Percentiles rank a stretch among this genome's conserved stretches.
phyloP scores from a whole-genome alignment of 225 moss, liverwort and hornwort genomes.

The Rhytidiadelphus loreus region DNA sequence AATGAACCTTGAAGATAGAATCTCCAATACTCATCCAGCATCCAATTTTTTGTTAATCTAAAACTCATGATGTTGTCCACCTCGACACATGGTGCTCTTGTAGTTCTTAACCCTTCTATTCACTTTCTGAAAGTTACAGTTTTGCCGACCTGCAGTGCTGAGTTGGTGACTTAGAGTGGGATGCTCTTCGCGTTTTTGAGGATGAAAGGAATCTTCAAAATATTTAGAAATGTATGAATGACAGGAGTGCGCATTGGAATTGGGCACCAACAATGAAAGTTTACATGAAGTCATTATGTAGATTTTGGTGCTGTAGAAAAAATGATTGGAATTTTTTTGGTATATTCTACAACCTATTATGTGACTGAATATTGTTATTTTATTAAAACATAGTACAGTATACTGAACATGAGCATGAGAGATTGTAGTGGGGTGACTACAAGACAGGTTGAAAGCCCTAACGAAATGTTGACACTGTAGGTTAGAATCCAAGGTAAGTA shows the following conservation, averaged over 20 bases:
- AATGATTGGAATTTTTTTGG: not conserved
- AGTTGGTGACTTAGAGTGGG: not conserved
- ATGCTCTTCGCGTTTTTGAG: not conserved
- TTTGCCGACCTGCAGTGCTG: not conserved
- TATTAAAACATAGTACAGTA: not conserved
- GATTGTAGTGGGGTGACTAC: not conserved
- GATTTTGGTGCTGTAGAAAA: not conserved
- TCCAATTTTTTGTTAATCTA: not conserved
- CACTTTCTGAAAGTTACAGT: not conserved
- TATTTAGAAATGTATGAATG: not conserved
- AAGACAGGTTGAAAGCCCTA: not conserved
- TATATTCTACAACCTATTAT: not conserved
- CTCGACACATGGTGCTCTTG: too few relatives aligned
- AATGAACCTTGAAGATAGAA: not conserved
- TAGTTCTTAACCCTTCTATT: too few relatives aligned
- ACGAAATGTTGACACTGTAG: not conserved
- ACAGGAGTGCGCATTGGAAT: not conserved
- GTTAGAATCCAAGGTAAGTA: not conserved
- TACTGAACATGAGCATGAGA: not conserved
- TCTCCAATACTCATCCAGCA: accelerated
- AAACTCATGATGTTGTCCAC: too few relatives aligned
- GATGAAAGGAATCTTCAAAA: not conserved
- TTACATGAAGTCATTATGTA: not conserved
- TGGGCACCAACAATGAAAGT: not conserved
- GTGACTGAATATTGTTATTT: not conserved